Base-by-base conservation (phyloP, 495 filamentous ascomycete species). In the Trichoderma erinaceum region DNA sequence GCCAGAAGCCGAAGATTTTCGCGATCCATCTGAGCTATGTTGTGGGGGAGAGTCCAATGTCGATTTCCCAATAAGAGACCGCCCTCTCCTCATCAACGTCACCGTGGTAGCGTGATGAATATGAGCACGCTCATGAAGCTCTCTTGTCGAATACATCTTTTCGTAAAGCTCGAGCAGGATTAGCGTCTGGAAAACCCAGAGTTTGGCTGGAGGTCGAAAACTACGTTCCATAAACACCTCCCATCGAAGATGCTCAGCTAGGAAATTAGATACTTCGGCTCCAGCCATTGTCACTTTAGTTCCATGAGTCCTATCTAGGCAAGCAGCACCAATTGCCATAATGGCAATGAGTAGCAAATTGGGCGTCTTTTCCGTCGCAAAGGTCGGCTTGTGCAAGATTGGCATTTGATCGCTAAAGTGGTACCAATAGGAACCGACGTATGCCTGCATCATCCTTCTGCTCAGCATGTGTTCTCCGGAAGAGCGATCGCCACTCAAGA, bases 101-200 rank as follows among this genome's bases (percentile, higher is more conserved):
- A 99, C 85, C 0, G 94, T 97, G 0, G 95, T 97, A 29, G 93
- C 96, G 75, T 99, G 95, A 69, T 97, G 94, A 44, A 99, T 97
- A 71, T 98, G 95, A 8, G 94, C 95, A 69, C 95, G 87, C 78
- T 99, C 95, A 78, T 99, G 95, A 32, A 98, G 83, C 46, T 90
- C 87, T 63, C 93, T 84, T 1, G 92, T 97, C 32, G 92, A 92
- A 74, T 93, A 97, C 87, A 95, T 92, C 82, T 99, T 99, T 79
- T 99, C 95, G 75, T 95, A 97, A 0, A 97, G 82, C 73, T 99
- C 95, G 56, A 99, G 82, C 8, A 99, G 81, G 16, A 99, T 76
- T 50, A 98, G 80, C 0, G 95, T 89, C 75, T 99, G 95, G 77
- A 98, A 97, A 23, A 97, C 86, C 95, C 95, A 99, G n/a, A 99